These are phyloP conservation scores for Agaricales sp. DNA, from an alignment of 1,284 basidiomycete genomes.

Conservation along the genomic window DNA sequence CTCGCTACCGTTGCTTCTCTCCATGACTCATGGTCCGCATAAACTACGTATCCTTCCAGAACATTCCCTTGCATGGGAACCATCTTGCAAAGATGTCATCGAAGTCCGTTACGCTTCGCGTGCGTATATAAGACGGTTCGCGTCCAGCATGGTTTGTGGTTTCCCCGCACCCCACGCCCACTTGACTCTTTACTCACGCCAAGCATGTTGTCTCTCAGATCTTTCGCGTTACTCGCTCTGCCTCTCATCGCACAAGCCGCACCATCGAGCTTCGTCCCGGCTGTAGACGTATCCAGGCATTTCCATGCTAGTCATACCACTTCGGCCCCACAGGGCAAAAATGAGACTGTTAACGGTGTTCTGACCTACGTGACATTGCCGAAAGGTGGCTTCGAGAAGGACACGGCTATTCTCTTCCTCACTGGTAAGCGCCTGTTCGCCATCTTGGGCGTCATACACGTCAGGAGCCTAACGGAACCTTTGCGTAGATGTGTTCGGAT, in stretches of 20 bases:
- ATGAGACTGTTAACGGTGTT: constrained; percentile 12
- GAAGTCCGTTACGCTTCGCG: no score
- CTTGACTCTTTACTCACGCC: no score
- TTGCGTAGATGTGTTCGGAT: constrained; percentile 10
- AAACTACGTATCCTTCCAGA: no score
- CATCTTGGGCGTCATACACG: neutral
- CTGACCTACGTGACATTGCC: constrained; percentile 12
- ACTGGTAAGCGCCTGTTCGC: constrained; percentile 6
- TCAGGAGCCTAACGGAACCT: neutral
- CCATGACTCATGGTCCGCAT: no score
- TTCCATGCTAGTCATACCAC: neutral
- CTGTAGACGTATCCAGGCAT: neutral
- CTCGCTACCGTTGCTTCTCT: no score
- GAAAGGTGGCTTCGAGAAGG: constrained; percentile 8
- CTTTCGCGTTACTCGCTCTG: neutral
- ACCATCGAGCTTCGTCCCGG: neutral
- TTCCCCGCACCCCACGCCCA: no score
- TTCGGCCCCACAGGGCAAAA: constrained; percentile 9
- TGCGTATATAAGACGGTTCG: no score
- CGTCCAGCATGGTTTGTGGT: no score
- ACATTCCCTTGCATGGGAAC: no score
- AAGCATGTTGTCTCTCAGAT: no score
- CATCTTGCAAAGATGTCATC: no score
- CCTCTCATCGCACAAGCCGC: neutral
- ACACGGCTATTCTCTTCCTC: constrained; percentile 8